phyloP scores from a whole-genome alignment of 768 basidiomycete species.

The Boletellus emodensis region DNA sequence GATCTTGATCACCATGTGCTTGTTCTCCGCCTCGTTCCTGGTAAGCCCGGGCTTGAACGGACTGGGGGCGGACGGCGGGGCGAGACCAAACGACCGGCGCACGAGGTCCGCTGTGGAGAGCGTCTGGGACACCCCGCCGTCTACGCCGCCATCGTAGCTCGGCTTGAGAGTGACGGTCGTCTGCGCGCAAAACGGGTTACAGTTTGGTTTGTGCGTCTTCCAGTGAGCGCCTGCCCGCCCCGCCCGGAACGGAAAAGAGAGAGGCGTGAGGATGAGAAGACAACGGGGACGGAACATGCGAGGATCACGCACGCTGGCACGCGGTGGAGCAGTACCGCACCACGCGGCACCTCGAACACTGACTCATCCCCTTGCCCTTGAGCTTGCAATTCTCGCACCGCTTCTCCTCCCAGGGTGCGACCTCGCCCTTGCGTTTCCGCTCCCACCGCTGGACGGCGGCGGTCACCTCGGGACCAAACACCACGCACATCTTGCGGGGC shows the following conservation, averaged over 20 bases:
- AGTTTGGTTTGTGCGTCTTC: slow-evolving; percentile 45
- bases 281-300: too few species aligned
- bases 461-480: slow-evolving; percentile 41
- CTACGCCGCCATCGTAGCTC: slow-evolving; percentile 25
- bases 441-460: slow-evolving; percentile 46
- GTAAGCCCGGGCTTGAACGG: slow-evolving; percentile 16
- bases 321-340: slow-evolving; percentile 50
- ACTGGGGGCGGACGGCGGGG: slow-evolving; percentile 16
- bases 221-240: slow-evolving; percentile 41
- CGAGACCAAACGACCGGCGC: slow-evolving; percentile 30
- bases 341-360: slow-evolving; percentile 43
- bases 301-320: slow-evolving; percentile 46
- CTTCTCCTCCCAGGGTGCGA: slow-evolving; percentile 40
- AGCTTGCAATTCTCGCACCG: slow-evolving; percentile 39
- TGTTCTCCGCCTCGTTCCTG: slow-evolving; percentile 28
- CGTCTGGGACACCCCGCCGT: slow-evolving; percentile 1
- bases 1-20: slow-evolving; percentile 50
- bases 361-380: slow-evolving; percentile 33
- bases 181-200: slow-evolving; percentile 40
- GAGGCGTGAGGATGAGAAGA: background rate
- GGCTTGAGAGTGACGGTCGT: slow-evolving; percentile 49
- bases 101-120: slow-evolving; percentile 29
- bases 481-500: slow-evolving; percentile 29
- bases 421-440: slow-evolving; percentile 41
- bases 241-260: too few species aligned